A percentile compares a stretch with the other conserved stretches of the same genome.
These are phyloP conservation scores for Scedosporium boydii DNA, from an alignment of 2,329 filamentous ascomycete genomes.

Conservation along the genomic window DNA sequence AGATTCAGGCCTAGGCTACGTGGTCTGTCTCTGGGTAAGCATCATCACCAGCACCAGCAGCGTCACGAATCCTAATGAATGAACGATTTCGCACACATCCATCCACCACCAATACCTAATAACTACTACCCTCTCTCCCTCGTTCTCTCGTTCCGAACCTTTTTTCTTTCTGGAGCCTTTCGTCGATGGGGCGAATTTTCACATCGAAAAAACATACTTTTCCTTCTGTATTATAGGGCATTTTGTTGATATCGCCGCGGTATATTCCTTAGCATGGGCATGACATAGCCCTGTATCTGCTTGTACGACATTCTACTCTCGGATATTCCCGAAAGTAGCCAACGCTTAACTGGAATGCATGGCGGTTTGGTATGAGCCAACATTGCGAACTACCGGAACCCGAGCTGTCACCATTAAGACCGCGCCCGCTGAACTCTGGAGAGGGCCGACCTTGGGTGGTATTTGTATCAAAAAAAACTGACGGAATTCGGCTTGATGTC, in stretches of 20 bases:
- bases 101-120: not conserved
- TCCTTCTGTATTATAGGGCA: not conserved
- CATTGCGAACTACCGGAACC: too few relatives aligned
- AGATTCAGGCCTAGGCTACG: conserved; percentile 29
- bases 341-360: not conserved
- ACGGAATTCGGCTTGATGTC: too few relatives aligned
- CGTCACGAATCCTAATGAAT: not conserved
- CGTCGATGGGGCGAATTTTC: not conserved
- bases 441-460: too few relatives aligned
- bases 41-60: conserved; percentile 18
- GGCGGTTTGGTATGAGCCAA: not conserved
- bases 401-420: too few relatives aligned
- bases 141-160: not conserved
- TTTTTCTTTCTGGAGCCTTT: not conserved
- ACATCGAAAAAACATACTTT: not conserved
- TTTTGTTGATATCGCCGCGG: not conserved
- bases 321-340: not conserved
- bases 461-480: too few relatives aligned
- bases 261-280: not conserved
- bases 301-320: not conserved
- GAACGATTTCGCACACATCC: not conserved
- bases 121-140: not conserved
- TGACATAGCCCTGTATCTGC: not conserved
- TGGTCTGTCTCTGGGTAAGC: conserved; percentile 32
- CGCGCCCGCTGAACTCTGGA: too few relatives aligned